These are phyloP conservation scores for Omphalotus olearius DNA, from an alignment of 1,284 basidiomycete genomes.

Conservation along the genomic window DNA sequence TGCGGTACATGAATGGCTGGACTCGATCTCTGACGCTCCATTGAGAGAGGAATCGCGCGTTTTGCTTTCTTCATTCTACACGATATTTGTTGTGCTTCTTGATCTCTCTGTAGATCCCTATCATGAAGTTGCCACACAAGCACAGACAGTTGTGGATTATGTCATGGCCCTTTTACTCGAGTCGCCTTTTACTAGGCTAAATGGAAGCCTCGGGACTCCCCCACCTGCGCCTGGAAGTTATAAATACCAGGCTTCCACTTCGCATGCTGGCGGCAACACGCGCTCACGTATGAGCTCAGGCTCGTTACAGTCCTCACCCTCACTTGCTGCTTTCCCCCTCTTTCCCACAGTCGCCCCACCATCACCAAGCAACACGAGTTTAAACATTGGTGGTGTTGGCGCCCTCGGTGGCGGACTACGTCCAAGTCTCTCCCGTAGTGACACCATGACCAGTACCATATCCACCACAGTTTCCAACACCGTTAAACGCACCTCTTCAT, in stretches of 20 bases:
- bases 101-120: slow-evolving; percentile 94
- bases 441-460: slow-evolving; percentile 58
- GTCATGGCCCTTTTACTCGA: slow-evolving; percentile 87
- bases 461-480: slow-evolving; percentile 60
- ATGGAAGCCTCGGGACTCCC: slow-evolving; percentile 56
- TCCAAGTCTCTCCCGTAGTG: slow-evolving; percentile 49
- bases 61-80: slow-evolving; percentile 86
- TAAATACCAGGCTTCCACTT: slow-evolving; percentile 18
- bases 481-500: slow-evolving; percentile 77
- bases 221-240: slow-evolving; percentile 39
- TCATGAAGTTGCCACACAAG: slow-evolving; percentile 87
- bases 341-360: slow-evolving; percentile 18
- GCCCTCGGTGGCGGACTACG: slow-evolving; percentile 32
- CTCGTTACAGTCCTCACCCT: slow-evolving; percentile 46
- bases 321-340: slow-evolving; percentile 21
- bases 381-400: slow-evolving; percentile 15
- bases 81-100: slow-evolving; percentile 85
- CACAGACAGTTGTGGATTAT: slow-evolving; percentile 91
- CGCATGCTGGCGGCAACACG: background rate
- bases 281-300: slow-evolving; percentile 33
- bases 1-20: slow-evolving; percentile 78
- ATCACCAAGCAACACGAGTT: background rate
- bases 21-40: slow-evolving; percentile 63
- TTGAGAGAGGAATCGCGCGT: slow-evolving; percentile 79
- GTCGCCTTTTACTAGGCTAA: slow-evolving; percentile 78